Evolutionary conservation across 2,329 filamentous ascomycete genomes (phyloP), one percentile per base, ranked within the genome.

Genomic region (Metarhizium rileyi): DNA sequence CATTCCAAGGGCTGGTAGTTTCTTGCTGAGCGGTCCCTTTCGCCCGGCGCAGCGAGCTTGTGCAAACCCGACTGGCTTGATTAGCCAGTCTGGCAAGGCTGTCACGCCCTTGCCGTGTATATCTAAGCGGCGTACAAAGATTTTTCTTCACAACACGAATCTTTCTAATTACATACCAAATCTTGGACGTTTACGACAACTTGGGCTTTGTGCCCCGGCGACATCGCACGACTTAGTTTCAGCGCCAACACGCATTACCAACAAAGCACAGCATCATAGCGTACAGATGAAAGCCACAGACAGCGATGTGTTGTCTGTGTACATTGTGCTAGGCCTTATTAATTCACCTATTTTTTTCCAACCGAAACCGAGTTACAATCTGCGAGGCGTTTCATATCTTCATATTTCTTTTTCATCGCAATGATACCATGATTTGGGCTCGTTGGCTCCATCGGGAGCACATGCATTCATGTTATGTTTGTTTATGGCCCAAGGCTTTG

Each of bases 1-100:
- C 68, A 70, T 59, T 69, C 68, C 52, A 70, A 70, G 60, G 68
- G 68, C 36, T 70, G 68, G 68, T 70, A 58, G 62, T 56, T n/a
- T 45, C 55, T 9, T 5, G 54, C 47, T 23, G 58, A 50, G 16
- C 9, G 20, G 10, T 36, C 16, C 5, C 14, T 46, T 20, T 10
- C 18, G 12, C 14, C 26, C 16, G 25, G 38, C 18, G 6, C 25
- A 14, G 7, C 12, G 38, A 23, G 18, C 38, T 25, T 42, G 38
- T 42, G 25, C 38, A 26, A 42, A 25, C 8, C 25, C n/a, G 38
- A 22, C 4, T 42, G 20, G 38, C 10, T 25, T 25, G 5, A 25
- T 9, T 8, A 25, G 20, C 18, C 9, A 7, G 22, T 5, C 27
- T 36, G 45, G 45, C 26, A 48, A 44, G 52, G 50, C 55, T 54